A percentile compares a stretch with the other conserved stretches of the same genome.
Conservation (phyloP, 139 green algal genomes). For the Chlorella sp. region DNA sequence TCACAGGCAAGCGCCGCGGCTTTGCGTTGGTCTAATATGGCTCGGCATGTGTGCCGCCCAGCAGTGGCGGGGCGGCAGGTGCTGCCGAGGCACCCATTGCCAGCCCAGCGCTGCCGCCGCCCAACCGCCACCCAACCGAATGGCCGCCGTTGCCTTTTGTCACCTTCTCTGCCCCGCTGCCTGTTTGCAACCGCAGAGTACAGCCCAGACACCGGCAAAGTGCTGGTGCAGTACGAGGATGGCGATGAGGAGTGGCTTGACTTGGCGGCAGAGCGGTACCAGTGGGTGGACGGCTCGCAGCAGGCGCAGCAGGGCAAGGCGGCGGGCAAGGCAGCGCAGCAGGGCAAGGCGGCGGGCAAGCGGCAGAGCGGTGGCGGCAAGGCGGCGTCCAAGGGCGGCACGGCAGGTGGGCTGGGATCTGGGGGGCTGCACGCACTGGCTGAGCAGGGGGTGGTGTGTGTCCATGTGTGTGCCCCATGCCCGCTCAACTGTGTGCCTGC, state of each 20-base stretch:
- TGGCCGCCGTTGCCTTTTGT: no score
- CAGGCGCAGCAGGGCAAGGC: neutral
- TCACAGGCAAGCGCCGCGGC: neutral
- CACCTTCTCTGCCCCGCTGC: no score
- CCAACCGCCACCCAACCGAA: no score
- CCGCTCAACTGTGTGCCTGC: no score
- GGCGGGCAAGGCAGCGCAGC: neutral
- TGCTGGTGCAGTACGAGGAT: conserved; percentile 77
- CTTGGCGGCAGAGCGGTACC: conserved; percentile 54
- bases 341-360: neutral
- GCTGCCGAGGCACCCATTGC: neutral
- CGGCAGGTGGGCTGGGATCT: neutral
- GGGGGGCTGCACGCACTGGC: no score
- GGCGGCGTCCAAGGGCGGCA: neutral
- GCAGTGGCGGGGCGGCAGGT: neutral
- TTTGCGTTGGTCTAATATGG: no score
- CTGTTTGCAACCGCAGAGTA: conserved; percentile 2
- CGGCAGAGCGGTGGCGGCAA: neutral
- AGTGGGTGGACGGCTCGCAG: conserved; percentile 26
- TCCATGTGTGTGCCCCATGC: no score
- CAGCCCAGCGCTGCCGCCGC: neutral
- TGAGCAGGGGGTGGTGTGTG: no score
- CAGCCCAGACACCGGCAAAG: conserved; percentile 41
- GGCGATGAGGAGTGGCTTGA: conserved; percentile 77
- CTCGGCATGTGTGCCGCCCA: neutral